Conservation (phyloP, 225 moss, liverwort and hornwort species). For the Marchantia paleacea region DNA sequence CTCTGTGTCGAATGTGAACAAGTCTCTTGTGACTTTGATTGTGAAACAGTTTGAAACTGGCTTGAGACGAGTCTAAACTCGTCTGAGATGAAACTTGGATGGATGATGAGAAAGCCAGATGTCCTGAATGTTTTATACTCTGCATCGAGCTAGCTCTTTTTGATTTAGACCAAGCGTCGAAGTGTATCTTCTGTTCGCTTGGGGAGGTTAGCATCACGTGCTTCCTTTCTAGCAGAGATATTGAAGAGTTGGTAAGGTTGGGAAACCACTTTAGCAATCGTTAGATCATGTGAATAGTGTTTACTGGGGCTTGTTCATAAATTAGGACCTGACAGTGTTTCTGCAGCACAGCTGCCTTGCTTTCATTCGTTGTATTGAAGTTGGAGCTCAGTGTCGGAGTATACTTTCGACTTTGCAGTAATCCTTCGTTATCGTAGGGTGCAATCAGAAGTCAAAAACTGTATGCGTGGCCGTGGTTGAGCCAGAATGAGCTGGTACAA, state of each 20-base stretch:
- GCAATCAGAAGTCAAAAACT: too few species aligned
- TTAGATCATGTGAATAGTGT: too few species aligned
- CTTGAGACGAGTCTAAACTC: neutral
- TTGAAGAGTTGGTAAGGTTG: neutral
- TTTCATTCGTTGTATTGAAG: too few species aligned
- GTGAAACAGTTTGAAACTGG: neutral
- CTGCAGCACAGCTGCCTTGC: neutral
- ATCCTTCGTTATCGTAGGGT: neutral
- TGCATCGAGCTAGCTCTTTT: neutral
- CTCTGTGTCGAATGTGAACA: neutral
- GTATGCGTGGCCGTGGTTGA: too few species aligned
- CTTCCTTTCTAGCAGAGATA: neutral
- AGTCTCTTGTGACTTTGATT: neutral
- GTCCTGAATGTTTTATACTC: neutral
- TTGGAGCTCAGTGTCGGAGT: neutral
- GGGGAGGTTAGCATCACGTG: conserved; percentile 6
- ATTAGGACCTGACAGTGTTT: neutral
- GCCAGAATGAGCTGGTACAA: too few species aligned
- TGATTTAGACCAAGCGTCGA: neutral
- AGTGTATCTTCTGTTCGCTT: too few species aligned
- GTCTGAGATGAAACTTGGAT: neutral
- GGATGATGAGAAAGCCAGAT: neutral
- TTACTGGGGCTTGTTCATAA: neutral
- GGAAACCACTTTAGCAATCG: neutral
- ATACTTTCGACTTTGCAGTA: neutral